Percentiles rank a stretch among this genome's conserved stretches.
Evolutionary conservation across 345 rosid genomes (phyloP).

Genomic region (Geranium brycei): DNA sequence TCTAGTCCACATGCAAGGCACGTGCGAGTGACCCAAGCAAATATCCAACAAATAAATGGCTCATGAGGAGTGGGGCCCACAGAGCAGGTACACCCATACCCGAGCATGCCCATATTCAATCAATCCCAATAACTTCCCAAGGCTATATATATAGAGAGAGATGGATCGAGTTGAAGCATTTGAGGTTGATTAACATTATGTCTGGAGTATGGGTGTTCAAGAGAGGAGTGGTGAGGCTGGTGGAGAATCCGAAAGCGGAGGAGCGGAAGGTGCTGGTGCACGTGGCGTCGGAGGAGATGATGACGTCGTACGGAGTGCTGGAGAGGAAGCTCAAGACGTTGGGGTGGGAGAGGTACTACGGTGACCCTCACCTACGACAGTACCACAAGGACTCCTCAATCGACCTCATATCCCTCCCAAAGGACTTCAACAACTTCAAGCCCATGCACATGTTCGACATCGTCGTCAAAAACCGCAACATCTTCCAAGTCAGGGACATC

Average conservation of each 20-base stretch:
- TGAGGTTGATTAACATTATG: not conserved
- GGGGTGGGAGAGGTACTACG: conserved; percentile 77
- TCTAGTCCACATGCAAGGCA: too few species aligned
- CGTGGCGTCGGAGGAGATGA: conserved; percentile 47
- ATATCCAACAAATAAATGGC: too few species aligned
- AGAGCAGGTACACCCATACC: too few species aligned
- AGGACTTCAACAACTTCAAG: conserved; percentile 52
- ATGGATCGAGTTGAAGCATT: too few species aligned
- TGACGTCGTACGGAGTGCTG: conserved; percentile 47
- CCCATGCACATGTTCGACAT: conserved; percentile 76
- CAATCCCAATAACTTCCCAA: too few species aligned
- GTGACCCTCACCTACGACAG: conserved; percentile 45
- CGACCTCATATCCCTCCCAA: conserved; percentile 67
- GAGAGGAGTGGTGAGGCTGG: not conserved
- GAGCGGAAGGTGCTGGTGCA: conserved; percentile 14
- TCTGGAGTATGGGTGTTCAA: not conserved
- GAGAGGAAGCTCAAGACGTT: conserved; percentile 41
- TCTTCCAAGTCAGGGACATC: conserved; percentile 50
- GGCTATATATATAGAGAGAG: too few species aligned
- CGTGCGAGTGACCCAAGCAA: too few species aligned
- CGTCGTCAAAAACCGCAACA: conserved; percentile 60
- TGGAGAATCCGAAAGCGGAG: too few species aligned
- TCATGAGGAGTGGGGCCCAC: too few species aligned
- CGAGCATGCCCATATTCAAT: too few species aligned
- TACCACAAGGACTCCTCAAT: conserved; percentile 55